Conservation (phyloP, 73 alveolate genomes). For the Blepharisma japonicum region DNA sequence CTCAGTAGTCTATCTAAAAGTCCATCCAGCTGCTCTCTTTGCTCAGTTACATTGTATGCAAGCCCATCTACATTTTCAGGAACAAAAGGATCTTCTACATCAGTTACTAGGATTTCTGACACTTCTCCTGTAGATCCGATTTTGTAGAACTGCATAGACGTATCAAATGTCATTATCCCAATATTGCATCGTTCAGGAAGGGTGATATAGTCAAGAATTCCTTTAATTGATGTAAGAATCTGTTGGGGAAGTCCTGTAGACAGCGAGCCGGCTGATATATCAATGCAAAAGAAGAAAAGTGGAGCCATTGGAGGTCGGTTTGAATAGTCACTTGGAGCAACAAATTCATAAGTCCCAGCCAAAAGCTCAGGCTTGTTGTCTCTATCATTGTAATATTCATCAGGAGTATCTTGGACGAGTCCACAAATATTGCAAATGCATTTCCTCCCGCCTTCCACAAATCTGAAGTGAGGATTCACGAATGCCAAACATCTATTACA, state of each 20-base stretch:
- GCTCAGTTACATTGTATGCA: neutral
- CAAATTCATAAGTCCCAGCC: conserved; percentile 62
- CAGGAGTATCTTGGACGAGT: conserved; percentile 39
- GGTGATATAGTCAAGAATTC: conserved; percentile 48
- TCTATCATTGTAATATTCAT: conserved; percentile 35
- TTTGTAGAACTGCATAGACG: conserved; percentile 41
- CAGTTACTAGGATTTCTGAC: conserved; percentile 36
- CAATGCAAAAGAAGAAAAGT: conserved; percentile 44
- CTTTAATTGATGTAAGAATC: conserved; percentile 34
- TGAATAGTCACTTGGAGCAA: conserved; percentile 47
- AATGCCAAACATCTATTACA: conserved; percentile 57
- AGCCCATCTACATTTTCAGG: neutral
- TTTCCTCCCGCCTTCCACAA: conserved; percentile 45
- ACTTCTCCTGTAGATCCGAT: conserved; percentile 40
- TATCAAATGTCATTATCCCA: conserved; percentile 51
- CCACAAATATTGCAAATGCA: conserved; percentile 52
- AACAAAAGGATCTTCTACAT: conserved; percentile 53
- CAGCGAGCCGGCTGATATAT: conserved; percentile 39
- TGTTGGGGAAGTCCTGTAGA: conserved; percentile 37
- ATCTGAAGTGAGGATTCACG: conserved; percentile 45
- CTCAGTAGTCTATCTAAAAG: neutral
- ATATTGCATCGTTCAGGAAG: conserved; percentile 37
- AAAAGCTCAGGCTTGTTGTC: conserved; percentile 47
- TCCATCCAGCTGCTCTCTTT: neutral
- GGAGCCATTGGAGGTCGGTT: conserved; percentile 21